These are phyloP conservation scores for Wickerhamiella australiensis DNA, from an alignment of 805 yeast genomes.

Conservation along the genomic window DNA sequence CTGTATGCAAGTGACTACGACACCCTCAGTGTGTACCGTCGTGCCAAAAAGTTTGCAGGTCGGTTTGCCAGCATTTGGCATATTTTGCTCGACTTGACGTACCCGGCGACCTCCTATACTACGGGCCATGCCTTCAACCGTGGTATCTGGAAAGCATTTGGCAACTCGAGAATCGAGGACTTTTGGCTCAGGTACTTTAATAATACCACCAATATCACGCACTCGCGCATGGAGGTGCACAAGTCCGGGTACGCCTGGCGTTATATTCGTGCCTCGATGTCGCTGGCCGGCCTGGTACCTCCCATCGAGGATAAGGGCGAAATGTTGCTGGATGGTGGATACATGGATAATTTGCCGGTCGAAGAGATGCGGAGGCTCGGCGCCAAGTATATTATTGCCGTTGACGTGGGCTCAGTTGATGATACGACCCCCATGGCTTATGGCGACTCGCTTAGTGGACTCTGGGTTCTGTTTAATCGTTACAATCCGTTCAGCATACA, in stretches of 20 bases:
- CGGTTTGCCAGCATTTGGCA: constrained; percentile 82
- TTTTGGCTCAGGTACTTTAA: constrained; percentile 85
- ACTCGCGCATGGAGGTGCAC: constrained; percentile 90
- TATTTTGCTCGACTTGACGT: constrained; percentile 68
- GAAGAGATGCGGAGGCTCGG: constrained; percentile 80
- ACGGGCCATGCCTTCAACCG: constrained; percentile 96
- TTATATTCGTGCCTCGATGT: constrained; percentile 90
- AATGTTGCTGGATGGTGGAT: constrained; percentile 93
- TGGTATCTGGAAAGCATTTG: constrained; percentile 95
- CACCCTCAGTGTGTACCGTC: constrained; percentile 78
- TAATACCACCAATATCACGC: constrained; percentile 89
- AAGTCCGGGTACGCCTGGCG: constrained; percentile 91
- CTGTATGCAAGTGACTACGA: constrained; percentile 87
- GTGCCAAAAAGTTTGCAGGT: constrained; percentile 75
- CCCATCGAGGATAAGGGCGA: constrained; percentile 74
- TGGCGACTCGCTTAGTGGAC: constrained; percentile 87
- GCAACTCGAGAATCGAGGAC: constrained; percentile 85
- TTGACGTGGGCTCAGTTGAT: constrained; percentile 92
- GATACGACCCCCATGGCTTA: constrained; percentile 80
- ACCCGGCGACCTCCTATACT: constrained; percentile 87
- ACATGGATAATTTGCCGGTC: constrained; percentile 86
- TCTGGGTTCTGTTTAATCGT: constrained; percentile 78
- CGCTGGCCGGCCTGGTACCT: constrained; percentile 85
- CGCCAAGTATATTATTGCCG: constrained; percentile 76
- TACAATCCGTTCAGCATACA: constrained; percentile 81